Base-by-base conservation (phyloP, 1,284 basidiomycete species). In the Tausonia pullulans region DNA sequence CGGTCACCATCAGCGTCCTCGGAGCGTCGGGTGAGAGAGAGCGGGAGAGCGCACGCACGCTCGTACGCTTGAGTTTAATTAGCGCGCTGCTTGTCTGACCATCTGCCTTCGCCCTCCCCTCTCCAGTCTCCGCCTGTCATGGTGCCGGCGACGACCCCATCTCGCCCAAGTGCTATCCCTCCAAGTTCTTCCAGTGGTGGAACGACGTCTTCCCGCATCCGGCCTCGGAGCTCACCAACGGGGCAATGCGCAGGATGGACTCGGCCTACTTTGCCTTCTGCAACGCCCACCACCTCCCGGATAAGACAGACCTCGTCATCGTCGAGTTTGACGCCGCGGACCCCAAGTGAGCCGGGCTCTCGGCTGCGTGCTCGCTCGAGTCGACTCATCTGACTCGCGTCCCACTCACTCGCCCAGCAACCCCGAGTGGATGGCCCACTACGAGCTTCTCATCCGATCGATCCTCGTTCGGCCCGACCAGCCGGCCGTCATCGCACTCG, bases 241-340 rank as follows among this genome's bases (percentile, higher is more conserved):
- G 93, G 45, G 94, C 93, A 2, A 87, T 92, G 79, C 83, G 90
- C 40, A 83, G 84, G 59, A 91, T 90, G 49, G 87, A 87, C 75
- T 92, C 91, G 4, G 86, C 85, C 3, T 97, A 97, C 78, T 97
- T 91, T 78, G 87, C 87, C 4, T 96, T 87, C 77, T 97, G 94
- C 80, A 87, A 84, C 63, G 81, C 81, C 2, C 92, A 95, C 72
- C 93, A 97, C 74, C 80, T 96, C 6, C 93, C 93, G 4, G 93
- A 97, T 74, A 79, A 85, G 54, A 90, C 90, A 4, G 94, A 96
- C 79, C 80, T 97, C 63, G 86, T 97, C 62, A 90, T 97, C 69
- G 79, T 97, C 67, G 93, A 97, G 73, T 87, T 97, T 56, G 94
- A 96, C 74, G 82, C 85, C 2, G 88, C 92, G 56, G 93, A 97